Evolutionary conservation across 1,139 yeast genomes (phyloP).

Genomic region (Schwanniomyces etchellsii): DNA sequence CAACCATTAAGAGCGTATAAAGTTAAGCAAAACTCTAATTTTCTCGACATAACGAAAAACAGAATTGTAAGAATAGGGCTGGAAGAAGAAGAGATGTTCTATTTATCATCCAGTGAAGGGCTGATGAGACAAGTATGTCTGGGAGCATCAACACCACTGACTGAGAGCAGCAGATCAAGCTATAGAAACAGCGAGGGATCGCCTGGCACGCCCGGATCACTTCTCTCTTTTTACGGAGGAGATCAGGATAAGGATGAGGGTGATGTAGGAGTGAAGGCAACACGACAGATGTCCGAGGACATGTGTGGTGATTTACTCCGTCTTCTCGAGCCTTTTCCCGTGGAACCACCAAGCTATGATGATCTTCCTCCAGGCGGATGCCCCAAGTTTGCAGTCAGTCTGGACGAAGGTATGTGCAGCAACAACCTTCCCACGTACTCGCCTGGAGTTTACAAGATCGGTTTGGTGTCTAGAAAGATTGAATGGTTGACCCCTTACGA

Average conservation of each 20-base stretch:
- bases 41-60: background rate
- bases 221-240: background rate
- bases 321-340: constrained; percentile 44
- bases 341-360: constrained; percentile 42
- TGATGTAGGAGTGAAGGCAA: no score
- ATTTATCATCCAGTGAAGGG: background rate
- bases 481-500: constrained; percentile 71
- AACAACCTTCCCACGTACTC: constrained; percentile 46
- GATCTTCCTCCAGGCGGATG: constrained; percentile 45
- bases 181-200: background rate
- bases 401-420: constrained; percentile 8
- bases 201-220: constrained; percentile 1
- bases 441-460: constrained; percentile 55
- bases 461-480: constrained; percentile 47
- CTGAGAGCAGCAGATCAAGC: background rate
- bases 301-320: background rate
- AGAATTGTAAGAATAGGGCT: background rate
- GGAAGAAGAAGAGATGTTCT: background rate
- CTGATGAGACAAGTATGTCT: background rate
- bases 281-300: no score
- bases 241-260: no score
- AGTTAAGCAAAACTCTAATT: background rate
- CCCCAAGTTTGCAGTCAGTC: constrained; percentile 44
- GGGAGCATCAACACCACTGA: background rate
- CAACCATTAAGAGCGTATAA: background rate